Base-by-base conservation (phyloP, 1,284 basidiomycete species). In the Cryptococcus sp. region DNA sequence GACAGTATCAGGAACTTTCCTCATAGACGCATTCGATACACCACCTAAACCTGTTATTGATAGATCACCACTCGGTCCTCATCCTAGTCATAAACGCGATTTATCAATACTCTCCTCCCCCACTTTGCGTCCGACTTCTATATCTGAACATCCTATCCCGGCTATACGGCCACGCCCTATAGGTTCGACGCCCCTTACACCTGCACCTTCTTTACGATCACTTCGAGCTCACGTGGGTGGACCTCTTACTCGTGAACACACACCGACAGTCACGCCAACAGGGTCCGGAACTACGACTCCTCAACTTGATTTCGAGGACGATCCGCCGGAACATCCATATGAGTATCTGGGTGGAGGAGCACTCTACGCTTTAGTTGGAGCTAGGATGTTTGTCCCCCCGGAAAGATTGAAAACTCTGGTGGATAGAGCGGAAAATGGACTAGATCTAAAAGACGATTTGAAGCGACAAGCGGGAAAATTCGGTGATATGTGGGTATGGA, bases 401-500 rank as follows among this genome's bases (percentile, higher is more conserved):
- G 2, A 37, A 4, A 34, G 59, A 47, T 56, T 71, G 15, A 52
- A 62, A 23, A 64, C 64, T 4, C 44, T 73, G 5, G 62, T 70
- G 6, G 68, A 72, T 57, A 41, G 62, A 14, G 52, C 49, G 38
- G 32, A 38, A 3, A 56, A 50, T 30, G 54, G 58, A 13, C 58
- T 56, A 8, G 67, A 66, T 37, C 47, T 68, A 13, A 58, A 61
- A 4, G n/a, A 36, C 4, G 60, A 60, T 3, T 52, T 62, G 13
- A 62, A 70, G 51, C 45, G 44, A 14, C 52, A 61, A 41, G 50
- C 70, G 15, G 45, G 52, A 3, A 37, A 43, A 31, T 65, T 63
- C 38, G 73, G 71, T 3, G 68, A 67, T 7, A 73, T 73, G 52
- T 75, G 71, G 70, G 61, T 60, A 0, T 73, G 61, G 60, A 62